Evolutionary conservation across 176 grass and related monocot genomes (phyloP).

Genomic region (Carex kokanica): DNA sequence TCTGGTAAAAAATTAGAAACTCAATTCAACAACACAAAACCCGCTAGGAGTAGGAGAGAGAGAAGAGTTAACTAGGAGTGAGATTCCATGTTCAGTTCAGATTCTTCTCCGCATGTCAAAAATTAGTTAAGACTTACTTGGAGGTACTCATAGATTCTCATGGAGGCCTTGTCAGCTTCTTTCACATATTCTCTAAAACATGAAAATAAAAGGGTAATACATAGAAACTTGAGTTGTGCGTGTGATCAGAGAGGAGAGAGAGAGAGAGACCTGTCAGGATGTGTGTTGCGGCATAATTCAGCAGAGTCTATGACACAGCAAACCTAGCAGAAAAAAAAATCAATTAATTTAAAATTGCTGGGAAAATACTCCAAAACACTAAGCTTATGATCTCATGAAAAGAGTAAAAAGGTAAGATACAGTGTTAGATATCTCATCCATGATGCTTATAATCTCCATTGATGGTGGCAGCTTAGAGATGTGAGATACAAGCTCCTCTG

Average conservation of each 20-base stretch:
- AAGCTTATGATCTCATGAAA: not conserved
- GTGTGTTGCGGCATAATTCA: conserved; percentile 80
- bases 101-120: not conserved
- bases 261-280: conserved; percentile 62
- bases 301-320: conserved; percentile 90
- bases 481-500: conserved; percentile 59
- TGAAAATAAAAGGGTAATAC: conserved; percentile 7
- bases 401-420: conserved; percentile 24
- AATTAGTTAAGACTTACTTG: conserved; percentile 46
- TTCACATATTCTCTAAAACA: conserved; percentile 74
- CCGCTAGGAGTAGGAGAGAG: not conserved
- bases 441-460: conserved; percentile 55
- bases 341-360: not conserved
- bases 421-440: conserved; percentile 95
- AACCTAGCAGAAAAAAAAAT: conserved; percentile 45
- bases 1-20: not conserved
- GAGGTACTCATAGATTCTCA: conserved; percentile 88
- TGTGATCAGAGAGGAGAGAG: not conserved
- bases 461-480: conserved; percentile 56
- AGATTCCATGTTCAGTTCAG: not conserved
- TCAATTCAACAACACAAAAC: not conserved
- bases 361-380: not conserved
- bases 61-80: not conserved
- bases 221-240: conserved; percentile 1
- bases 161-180: conserved; percentile 80